Conservation (phyloP, 257 asterid genomes). For the Paraleonurus japonicus region DNA sequence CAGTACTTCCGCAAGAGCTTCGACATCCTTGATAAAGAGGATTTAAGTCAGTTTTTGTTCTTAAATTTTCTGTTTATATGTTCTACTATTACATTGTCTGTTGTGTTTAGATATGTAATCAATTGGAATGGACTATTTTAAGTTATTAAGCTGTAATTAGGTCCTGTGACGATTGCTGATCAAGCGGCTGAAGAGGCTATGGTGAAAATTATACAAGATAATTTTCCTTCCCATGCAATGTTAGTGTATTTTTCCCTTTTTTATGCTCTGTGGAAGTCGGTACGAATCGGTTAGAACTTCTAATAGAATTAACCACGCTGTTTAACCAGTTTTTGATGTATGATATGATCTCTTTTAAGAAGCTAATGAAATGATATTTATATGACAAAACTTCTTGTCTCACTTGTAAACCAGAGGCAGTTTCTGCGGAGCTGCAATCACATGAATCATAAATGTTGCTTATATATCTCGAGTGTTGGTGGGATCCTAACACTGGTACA, state of each 20-base stretch:
- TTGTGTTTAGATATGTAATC: background rate
- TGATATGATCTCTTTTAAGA: background rate
- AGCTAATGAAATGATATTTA: background rate
- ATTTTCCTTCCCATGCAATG: constrained; percentile 87
- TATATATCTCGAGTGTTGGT: background rate
- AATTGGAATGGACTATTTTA: background rate
- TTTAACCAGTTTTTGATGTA: background rate
- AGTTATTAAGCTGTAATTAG: constrained; percentile 38
- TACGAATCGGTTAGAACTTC: background rate
- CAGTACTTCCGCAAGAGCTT: constrained; percentile 79
- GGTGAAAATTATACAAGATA: constrained; percentile 68
- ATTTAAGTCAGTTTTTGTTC: constrained; percentile 52
- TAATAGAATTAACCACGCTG: background rate
- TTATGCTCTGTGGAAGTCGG: background rate
- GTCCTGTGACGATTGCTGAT: constrained; percentile 98
- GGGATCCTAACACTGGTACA: background rate
- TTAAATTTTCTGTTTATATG: background rate
- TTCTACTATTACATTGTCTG: background rate
- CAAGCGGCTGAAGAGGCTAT: constrained; percentile 91
- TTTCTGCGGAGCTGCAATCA: background rate
- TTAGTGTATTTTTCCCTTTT: constrained; percentile 26
- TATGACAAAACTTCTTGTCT: background rate
- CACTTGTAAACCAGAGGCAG: background rate
- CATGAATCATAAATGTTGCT: background rate
- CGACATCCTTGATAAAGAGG: constrained; percentile 72